Conservation (phyloP, 441 rosid species). For the Rhodomyrtus psidioides region DNA sequence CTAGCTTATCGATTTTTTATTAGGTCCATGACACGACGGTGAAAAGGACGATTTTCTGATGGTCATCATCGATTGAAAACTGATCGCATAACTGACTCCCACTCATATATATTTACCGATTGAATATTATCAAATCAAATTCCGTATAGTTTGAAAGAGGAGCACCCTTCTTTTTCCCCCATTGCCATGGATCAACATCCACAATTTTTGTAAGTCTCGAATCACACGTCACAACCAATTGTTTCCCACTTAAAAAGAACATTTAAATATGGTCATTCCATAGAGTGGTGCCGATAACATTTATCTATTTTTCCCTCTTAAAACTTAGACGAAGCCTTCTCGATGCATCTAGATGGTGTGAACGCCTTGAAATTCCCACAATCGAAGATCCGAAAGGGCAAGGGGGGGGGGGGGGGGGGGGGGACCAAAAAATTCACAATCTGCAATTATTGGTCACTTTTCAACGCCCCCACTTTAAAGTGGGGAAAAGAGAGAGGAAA, state of each 20-base stretch:
- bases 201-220: background rate
- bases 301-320: rapidly evolving
- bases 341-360: background rate
- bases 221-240: background rate
- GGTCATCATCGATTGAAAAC: background rate
- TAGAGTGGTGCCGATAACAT: too few relatives aligned
- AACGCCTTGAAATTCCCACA: background rate
- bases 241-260: background rate
- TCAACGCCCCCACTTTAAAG: background rate
- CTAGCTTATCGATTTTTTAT: background rate
- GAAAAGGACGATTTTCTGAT: background rate
- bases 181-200: too few relatives aligned
- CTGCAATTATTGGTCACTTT: background rate
- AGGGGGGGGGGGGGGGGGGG: background rate
- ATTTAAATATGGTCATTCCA: too few relatives aligned
- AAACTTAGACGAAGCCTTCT: background rate
- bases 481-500: rapidly evolving
- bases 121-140: background rate
- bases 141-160: background rate
- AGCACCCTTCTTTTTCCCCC: background rate
- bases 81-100: background rate
- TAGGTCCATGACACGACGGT: background rate
- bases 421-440: background rate
- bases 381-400: background rate
- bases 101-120: rapidly evolving